A percentile compares a stretch with the other conserved stretches of the same genome.
Conservation (phyloP, 306 rosid species). For the Casuarina equisetifolia region DNA sequence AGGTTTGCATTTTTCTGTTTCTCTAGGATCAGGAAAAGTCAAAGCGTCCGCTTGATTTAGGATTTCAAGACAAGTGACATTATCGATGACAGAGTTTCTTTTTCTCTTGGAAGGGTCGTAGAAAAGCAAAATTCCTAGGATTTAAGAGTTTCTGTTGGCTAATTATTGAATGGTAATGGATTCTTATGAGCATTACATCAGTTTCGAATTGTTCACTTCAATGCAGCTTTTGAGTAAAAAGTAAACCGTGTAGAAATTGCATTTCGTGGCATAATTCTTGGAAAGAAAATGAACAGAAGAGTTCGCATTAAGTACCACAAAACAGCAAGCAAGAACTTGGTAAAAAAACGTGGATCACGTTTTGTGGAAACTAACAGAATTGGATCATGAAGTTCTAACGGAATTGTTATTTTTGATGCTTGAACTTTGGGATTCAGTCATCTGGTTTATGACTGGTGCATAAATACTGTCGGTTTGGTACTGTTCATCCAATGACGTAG, state of each 20-base stretch:
- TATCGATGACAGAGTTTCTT: neutral
- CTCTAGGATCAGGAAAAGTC: neutral
- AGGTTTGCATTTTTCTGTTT: neutral
- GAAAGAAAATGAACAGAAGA: neutral
- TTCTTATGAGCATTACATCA: neutral
- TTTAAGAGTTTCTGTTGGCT: neutral
- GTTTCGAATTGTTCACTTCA: neutral
- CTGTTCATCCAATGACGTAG: neutral
- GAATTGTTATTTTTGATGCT: neutral
- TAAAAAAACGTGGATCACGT: neutral
- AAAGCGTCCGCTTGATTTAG: neutral
- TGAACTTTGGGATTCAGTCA: neutral
- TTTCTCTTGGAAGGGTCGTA: neutral
- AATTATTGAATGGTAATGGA: neutral
- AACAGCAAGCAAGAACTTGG: neutral
- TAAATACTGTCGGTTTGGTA: neutral
- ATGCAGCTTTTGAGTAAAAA: neutral
- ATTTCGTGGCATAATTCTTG: neutral
- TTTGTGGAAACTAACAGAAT: neutral
- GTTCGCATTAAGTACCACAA: neutral
- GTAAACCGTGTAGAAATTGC: neutral
- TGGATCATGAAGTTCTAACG: neutral
- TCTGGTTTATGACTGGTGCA: neutral
- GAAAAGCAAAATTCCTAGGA: neutral
- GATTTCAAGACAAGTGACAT: neutral